A percentile compares a stretch with the other conserved stretches of the same genome.
Evolutionary conservation across 2,329 filamentous ascomycete species (phyloP).

Genomic region (Trichoderma sp.): DNA sequence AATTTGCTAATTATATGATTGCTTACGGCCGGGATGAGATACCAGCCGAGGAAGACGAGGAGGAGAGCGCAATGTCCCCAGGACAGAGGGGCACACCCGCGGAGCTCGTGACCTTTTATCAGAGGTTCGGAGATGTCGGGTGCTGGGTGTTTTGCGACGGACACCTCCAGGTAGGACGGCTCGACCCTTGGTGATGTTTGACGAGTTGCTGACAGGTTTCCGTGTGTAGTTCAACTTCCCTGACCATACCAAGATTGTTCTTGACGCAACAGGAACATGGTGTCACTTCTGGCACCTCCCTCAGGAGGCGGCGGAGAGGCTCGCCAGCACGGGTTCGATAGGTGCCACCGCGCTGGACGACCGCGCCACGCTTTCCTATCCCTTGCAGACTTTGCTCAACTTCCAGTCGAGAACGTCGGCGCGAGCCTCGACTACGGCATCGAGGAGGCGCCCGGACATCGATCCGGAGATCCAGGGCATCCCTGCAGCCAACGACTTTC

Average conservation of each 20-base stretch:
- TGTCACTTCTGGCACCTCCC: slow-evolving; percentile 79
- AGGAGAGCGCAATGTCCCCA: slow-evolving; percentile 45
- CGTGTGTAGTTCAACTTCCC: slow-evolving; percentile 76
- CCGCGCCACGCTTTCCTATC: slow-evolving; percentile 71
- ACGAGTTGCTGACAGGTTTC: slow-evolving; percentile 32
- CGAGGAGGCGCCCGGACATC: slow-evolving; percentile 62
- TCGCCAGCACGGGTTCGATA: slow-evolving; percentile 67
- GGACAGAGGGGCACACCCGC: slow-evolving; percentile 44
- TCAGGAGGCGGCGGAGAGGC: slow-evolving; percentile 66
- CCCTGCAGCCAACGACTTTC: slow-evolving; percentile 71
- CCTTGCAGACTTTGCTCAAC: slow-evolving; percentile 73
- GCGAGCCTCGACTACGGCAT: slow-evolving; percentile 48
- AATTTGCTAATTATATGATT: slow-evolving; percentile 75
- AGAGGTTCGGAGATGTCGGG: slow-evolving; percentile 77
- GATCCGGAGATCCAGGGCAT: slow-evolving; percentile 63
- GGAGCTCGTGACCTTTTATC: slow-evolving; percentile 76
- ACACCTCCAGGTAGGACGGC: slow-evolving; percentile 64
- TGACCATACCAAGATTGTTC: slow-evolving; percentile 81
- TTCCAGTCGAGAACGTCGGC: slow-evolving; percentile 55
- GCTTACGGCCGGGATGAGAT: slow-evolving; percentile 72
- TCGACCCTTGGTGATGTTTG: background rate
- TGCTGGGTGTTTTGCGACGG: slow-evolving; percentile 82
- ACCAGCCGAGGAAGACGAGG: slow-evolving; percentile 48
- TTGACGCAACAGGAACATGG: slow-evolving; percentile 73
- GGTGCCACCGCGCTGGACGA: slow-evolving; percentile 70